phyloP scores from a whole-genome alignment of 1,284 basidiomycete genomes.

The Sanghuangporus sanghuang region DNA sequence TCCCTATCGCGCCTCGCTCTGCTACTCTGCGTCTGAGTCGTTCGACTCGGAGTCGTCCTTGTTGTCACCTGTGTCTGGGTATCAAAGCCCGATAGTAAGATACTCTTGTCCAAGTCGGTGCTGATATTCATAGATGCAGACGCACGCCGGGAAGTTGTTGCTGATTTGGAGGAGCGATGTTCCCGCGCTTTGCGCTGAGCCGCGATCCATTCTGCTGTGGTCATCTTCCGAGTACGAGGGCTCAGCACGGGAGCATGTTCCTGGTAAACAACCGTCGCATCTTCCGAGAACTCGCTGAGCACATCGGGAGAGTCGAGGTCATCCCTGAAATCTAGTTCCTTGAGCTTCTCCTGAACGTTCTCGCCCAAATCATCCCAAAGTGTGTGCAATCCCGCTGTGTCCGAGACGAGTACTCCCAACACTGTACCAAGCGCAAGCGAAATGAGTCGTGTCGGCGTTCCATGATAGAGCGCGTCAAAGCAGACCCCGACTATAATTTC shows the following conservation, averaged over 20 bases:
- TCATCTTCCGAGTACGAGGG: neutral
- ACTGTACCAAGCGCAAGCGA: constrained; percentile 62
- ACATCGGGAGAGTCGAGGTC: constrained; percentile 12
- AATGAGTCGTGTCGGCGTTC: constrained; percentile 48
- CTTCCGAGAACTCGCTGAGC: constrained; percentile 12
- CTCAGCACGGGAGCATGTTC: neutral
- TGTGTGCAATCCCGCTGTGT: constrained; percentile 44
- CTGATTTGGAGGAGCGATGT: neutral
- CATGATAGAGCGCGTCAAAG: constrained; percentile 61
- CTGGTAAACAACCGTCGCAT: constrained; percentile 3
- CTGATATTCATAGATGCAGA: constrained; percentile 1
- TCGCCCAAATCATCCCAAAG: constrained; percentile 52
- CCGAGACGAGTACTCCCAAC: constrained; percentile 61
- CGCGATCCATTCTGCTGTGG: constrained; percentile 9
- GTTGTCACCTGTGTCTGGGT: neutral
- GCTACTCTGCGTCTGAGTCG: neutral
- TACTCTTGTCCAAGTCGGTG: neutral
- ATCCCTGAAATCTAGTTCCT: neutral
- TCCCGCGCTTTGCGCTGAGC: neutral
- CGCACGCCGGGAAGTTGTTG: neutral
- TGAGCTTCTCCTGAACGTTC: neutral
- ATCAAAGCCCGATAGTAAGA: neutral
- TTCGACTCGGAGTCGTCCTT: neutral
- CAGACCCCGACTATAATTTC: constrained; percentile 59
- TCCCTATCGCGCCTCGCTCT: neutral